Conservation (phyloP, 169 alveolate genomes). For the Babesia ovis region DNA sequence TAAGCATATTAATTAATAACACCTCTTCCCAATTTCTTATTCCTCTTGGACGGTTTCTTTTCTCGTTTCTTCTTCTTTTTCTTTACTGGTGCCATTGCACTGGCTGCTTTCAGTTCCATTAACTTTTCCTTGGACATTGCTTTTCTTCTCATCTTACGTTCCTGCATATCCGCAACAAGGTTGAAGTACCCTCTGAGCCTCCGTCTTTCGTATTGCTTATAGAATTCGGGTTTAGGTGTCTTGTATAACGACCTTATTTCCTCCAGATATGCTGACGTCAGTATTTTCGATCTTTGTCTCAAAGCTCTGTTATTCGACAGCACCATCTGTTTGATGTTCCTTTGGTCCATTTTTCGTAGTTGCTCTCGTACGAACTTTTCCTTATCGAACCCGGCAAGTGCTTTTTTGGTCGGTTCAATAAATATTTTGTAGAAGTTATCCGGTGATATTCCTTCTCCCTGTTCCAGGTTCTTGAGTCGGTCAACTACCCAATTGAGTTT, state of each 20-base stretch:
- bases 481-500: constrained; percentile 72
- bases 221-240: constrained; percentile 35
- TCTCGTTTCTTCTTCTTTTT: constrained; percentile 45
- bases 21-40: constrained; percentile 52
- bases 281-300: constrained; percentile 44
- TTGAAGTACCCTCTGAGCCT: constrained; percentile 62
- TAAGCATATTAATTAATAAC: not conserved
- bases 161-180: constrained; percentile 55
- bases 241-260: constrained; percentile 56
- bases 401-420: constrained; percentile 50
- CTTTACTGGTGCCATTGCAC: not conserved
- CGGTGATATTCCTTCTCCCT: constrained; percentile 78
- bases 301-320: constrained; percentile 53
- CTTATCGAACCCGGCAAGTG: constrained; percentile 56
- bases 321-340: constrained; percentile 24
- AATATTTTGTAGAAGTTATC: constrained; percentile 75
- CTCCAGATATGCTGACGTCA: constrained; percentile 58
- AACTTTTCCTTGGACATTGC: constrained; percentile 20
- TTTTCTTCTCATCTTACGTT: constrained; percentile 21
- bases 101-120: not conserved
- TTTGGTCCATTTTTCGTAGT: constrained; percentile 23
- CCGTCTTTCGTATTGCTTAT: constrained; percentile 54
- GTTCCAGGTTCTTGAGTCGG: constrained; percentile 65
- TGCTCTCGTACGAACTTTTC: constrained; percentile 57
- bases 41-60: constrained; percentile 45